These are phyloP conservation scores for Capronia coronata DNA, from an alignment of 2,329 filamentous ascomycete genomes.

Conservation along the genomic window DNA sequence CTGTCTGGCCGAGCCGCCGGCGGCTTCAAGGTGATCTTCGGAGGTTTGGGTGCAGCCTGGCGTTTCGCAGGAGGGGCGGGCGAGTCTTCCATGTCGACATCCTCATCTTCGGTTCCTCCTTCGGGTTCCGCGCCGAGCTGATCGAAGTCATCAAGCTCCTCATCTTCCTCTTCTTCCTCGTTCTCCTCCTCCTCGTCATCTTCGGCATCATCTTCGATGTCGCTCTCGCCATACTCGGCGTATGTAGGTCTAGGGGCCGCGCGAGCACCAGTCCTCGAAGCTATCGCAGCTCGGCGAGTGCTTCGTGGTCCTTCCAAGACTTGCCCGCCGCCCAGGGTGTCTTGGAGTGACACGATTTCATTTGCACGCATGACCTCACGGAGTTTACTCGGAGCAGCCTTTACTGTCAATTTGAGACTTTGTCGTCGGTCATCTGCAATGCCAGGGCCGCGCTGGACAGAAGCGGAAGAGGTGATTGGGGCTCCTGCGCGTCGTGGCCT, in stretches of 20 bases:
- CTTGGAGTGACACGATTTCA: conserved; percentile 30
- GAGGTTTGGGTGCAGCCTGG: conserved; percentile 20
- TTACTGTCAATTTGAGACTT: conserved; percentile 44
- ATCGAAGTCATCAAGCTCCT: conserved; percentile 26
- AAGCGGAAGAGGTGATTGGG: conserved; percentile 12
- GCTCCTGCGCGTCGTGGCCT: conserved; percentile 36
- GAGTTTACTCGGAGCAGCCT: conserved; percentile 45
- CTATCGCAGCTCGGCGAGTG: conserved; percentile 32
- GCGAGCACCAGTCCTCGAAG: conserved; percentile 32
- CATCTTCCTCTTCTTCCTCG: conserved; percentile 28
- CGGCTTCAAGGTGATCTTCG: conserved; percentile 28
- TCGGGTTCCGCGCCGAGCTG: conserved; percentile 33
- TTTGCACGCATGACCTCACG: conserved; percentile 40
- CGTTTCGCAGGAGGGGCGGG: conserved; percentile 31
- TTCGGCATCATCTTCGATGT: conserved; percentile 40
- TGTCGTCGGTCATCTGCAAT: conserved; percentile 33
- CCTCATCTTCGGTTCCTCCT: conserved; percentile 32
- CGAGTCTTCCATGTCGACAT: conserved; percentile 43
- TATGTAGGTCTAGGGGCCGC: conserved; percentile 38
- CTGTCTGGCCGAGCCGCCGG: conserved; percentile 22
- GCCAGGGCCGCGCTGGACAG: conserved; percentile 18
- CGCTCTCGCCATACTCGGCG: conserved; percentile 34
- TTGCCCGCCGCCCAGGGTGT: conserved; percentile 43
- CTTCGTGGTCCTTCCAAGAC: conserved; percentile 43
- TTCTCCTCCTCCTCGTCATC: conserved; percentile 34